Evolutionary conservation across 2,329 filamentous ascomycete genomes (phyloP).

Genomic region (Oidium heveae): DNA sequence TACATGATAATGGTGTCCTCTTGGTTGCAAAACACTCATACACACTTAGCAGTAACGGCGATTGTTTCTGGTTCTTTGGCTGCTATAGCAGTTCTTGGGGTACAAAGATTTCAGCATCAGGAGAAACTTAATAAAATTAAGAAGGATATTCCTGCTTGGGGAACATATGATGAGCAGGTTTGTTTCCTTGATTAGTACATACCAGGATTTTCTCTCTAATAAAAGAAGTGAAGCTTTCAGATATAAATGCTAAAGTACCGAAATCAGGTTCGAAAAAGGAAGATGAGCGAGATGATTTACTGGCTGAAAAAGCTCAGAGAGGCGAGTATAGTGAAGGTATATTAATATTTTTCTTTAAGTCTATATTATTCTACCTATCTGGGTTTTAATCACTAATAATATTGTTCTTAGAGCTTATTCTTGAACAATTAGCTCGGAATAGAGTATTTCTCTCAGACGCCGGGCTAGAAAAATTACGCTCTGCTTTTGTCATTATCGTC

Average conservation of each 20-base stretch:
- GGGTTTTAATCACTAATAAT: not conserved
- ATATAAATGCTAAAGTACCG: slow-evolving; percentile 19
- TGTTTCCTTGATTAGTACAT: slow-evolving; percentile 2
- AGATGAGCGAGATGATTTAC: slow-evolving; percentile 30
- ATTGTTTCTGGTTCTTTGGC: slow-evolving; percentile 35
- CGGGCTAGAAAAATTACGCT: slow-evolving; percentile 55
- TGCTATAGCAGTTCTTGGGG: slow-evolving; percentile 33
- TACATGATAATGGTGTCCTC: slow-evolving; percentile 7
- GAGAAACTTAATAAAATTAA: slow-evolving; percentile 31
- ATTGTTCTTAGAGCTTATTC: slow-evolving; percentile 42
- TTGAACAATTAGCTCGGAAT: slow-evolving; percentile 86
- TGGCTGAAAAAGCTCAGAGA: slow-evolving; percentile 32
- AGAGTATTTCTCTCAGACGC: slow-evolving; percentile 68
- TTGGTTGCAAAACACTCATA: slow-evolving; percentile 9
- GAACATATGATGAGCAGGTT: slow-evolving; percentile 16
- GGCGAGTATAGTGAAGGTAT: slow-evolving; percentile 35
- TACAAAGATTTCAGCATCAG: slow-evolving; percentile 31
- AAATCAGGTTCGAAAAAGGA: slow-evolving; percentile 24
- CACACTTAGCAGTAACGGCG: slow-evolving; percentile 46
- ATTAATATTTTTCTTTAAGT: not conserved
- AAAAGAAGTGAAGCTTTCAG: slow-evolving; percentile 20
- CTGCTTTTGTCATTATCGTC: slow-evolving; percentile 67
- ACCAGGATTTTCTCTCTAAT: slow-evolving; percentile 13
- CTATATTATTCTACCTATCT: not conserved
- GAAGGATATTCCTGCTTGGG: slow-evolving; percentile 25